A percentile compares a stretch with the other conserved stretches of the same genome.
Conservation (phyloP, 176 grass and related monocot species). For the Oryza longistaminata region DNA sequence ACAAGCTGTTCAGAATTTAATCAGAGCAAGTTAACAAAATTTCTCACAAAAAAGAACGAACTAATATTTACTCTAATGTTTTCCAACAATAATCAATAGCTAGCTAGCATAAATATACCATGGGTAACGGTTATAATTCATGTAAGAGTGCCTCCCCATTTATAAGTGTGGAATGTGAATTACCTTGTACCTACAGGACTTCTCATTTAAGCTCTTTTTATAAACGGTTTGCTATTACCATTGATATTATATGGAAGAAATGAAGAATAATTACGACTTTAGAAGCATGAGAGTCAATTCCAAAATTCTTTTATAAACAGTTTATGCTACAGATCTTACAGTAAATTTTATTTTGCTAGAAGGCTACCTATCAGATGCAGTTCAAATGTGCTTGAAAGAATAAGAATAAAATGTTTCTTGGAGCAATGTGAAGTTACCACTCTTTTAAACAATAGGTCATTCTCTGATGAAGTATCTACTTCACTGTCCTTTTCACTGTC, state of each 20-base stretch:
- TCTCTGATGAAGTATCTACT: conserved; percentile 46
- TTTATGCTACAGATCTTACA: conserved; percentile 20
- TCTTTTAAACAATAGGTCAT: conserved; percentile 81
- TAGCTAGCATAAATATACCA: conserved; percentile 6
- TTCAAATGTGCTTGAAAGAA: conserved; percentile 24
- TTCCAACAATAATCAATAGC: neutral
- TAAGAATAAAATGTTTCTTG: neutral
- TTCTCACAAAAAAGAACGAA: neutral
- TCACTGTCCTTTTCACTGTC: conserved; percentile 50
- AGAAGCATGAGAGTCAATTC: neutral
- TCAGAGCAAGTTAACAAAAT: conserved; percentile 18
- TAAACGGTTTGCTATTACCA: neutral
- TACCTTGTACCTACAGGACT: neutral
- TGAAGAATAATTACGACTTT: conserved; percentile 6
- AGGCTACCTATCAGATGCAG: neutral
- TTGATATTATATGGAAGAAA: conserved; percentile 10
- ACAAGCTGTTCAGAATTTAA: conserved; percentile 46
- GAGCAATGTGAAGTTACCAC: conserved; percentile 58
- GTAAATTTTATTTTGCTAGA: neutral
- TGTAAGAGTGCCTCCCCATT: neutral
- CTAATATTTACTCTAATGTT: neutral
- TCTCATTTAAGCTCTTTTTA: conserved; percentile 16
- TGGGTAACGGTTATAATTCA: conserved; percentile 10
- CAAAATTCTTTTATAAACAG: conserved; percentile 9
- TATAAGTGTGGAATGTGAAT: neutral